These are phyloP conservation scores for Blastocystis sp. DNA, from an alignment of 352 stramenopile genomes.

Conservation along the genomic window DNA sequence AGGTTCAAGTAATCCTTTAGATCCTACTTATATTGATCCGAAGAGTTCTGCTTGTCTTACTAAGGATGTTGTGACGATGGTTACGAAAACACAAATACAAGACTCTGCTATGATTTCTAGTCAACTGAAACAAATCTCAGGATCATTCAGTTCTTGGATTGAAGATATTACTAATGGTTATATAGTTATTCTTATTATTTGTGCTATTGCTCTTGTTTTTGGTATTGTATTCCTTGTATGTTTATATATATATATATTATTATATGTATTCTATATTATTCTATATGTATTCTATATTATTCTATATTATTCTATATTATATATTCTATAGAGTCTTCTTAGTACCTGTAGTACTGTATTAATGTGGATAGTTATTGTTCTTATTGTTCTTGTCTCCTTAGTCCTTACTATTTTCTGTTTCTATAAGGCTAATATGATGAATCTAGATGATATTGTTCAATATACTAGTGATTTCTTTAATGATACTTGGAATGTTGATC, in stretches of 20 bases:
- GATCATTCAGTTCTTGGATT: conserved; percentile 50
- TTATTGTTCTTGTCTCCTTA: conserved; percentile 47
- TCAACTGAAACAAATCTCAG: conserved; percentile 46
- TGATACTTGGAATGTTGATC: too few relatives aligned
- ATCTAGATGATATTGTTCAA: too few relatives aligned
- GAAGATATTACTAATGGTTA: conserved; percentile 53
- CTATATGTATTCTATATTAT: too few relatives aligned
- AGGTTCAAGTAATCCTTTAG: conserved; percentile 50
- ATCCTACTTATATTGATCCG: conserved; percentile 47
- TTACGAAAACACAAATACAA: conserved; percentile 50
- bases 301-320: too few relatives aligned
- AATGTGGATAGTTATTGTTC: too few relatives aligned
- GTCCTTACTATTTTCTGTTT: conserved; percentile 53
- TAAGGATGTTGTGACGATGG: conserved; percentile 50
- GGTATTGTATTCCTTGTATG: too few relatives aligned
- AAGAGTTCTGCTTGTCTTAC: conserved; percentile 53
- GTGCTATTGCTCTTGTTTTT: conserved; percentile 47
- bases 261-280: too few relatives aligned
- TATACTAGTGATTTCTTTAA: too few relatives aligned
- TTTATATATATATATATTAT: too few relatives aligned
- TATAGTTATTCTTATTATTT: conserved; percentile 49
- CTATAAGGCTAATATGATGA: too few relatives aligned
- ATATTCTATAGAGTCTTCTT: too few relatives aligned
- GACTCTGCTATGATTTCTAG: conserved; percentile 54
- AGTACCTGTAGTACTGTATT: too few relatives aligned